Conservation (phyloP, 306 rosid species). For the Luffa acutangula region DNA sequence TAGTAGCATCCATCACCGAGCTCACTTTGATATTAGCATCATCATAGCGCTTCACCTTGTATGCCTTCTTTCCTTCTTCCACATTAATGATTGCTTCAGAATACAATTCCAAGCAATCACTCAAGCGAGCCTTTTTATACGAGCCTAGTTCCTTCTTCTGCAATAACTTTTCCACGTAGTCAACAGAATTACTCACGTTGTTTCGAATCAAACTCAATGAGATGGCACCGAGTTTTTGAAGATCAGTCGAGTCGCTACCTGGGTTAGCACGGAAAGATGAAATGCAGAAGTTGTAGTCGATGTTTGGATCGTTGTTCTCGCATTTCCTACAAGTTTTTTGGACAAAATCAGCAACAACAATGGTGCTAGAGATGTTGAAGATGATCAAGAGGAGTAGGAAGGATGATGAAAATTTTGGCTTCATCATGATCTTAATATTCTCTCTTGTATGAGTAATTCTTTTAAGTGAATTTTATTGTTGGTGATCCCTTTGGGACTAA, state of each 20-base stretch:
- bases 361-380: slow-evolving; percentile 1
- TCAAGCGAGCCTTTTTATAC: slow-evolving; percentile 20
- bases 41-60: slow-evolving; percentile 25
- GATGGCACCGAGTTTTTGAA: slow-evolving; percentile 36
- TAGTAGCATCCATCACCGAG: slow-evolving; percentile 41
- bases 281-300: slow-evolving; percentile 50
- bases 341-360: slow-evolving; percentile 23
- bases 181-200: slow-evolving; percentile 31
- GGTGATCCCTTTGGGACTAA: background rate
- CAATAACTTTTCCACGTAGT: slow-evolving; percentile 30
- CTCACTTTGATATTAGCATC: slow-evolving; percentile 41
- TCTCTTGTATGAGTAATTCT: background rate
- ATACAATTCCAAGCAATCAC: slow-evolving; percentile 55
- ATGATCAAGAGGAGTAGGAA: background rate
- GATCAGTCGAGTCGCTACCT: slow-evolving; percentile 14
- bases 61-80: slow-evolving; percentile 33
- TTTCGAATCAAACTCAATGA: slow-evolving; percentile 29
- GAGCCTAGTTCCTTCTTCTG: slow-evolving; percentile 21
- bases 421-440: background rate
- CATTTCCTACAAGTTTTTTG: slow-evolving; percentile 44
- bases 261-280: slow-evolving; percentile 35
- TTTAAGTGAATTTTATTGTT: background rate
- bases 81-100: slow-evolving; percentile 24
- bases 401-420: background rate
- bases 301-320: slow-evolving; percentile 39